Conservation (phyloP, 306 rosid genomes). For the Cicer arietinum region DNA sequence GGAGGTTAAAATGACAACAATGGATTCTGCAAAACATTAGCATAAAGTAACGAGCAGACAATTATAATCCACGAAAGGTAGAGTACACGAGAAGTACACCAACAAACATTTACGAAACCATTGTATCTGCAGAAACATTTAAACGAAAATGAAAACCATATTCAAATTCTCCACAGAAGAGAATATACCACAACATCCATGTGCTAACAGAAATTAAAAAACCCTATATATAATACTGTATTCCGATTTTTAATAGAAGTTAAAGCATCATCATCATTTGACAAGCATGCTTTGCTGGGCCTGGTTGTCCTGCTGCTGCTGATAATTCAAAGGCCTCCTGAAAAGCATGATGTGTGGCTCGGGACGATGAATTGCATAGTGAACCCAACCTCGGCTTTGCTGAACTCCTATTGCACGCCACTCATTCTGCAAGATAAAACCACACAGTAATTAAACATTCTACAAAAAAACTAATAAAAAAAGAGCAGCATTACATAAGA, state of each 20-base stretch:
- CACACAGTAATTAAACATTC: background rate
- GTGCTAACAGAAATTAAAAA: constrained; percentile 42
- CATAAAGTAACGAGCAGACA: background rate
- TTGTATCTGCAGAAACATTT: background rate
- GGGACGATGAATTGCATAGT: constrained; percentile 89
- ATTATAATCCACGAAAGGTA: constrained; percentile 33
- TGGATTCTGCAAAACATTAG: background rate
- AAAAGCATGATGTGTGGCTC: constrained; percentile 98
- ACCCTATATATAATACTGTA: constrained; percentile 34
- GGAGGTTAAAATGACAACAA: background rate
- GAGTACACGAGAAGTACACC: constrained; percentile 49
- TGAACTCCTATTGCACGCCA: constrained; percentile 97
- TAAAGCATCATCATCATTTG: constrained; percentile 47
- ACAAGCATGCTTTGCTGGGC: constrained; percentile 69
- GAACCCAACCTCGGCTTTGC: constrained; percentile 99
- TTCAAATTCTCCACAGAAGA: constrained; percentile 60
- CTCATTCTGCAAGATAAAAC: constrained; percentile 60
- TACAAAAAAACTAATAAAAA: background rate
- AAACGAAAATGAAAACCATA: constrained; percentile 19
- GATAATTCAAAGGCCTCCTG: constrained; percentile 92
- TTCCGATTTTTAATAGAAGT: constrained; percentile 33
- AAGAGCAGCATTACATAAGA: background rate
- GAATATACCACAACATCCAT: constrained; percentile 52
- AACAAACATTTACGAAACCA: constrained; percentile 33
- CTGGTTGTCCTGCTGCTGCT: constrained; percentile 86